A percentile compares a stretch with the other conserved stretches of the same genome.
Evolutionary conservation across 2,329 filamentous ascomycete genomes (phyloP).

Genomic region (Chaetomiaceae sp.): DNA sequence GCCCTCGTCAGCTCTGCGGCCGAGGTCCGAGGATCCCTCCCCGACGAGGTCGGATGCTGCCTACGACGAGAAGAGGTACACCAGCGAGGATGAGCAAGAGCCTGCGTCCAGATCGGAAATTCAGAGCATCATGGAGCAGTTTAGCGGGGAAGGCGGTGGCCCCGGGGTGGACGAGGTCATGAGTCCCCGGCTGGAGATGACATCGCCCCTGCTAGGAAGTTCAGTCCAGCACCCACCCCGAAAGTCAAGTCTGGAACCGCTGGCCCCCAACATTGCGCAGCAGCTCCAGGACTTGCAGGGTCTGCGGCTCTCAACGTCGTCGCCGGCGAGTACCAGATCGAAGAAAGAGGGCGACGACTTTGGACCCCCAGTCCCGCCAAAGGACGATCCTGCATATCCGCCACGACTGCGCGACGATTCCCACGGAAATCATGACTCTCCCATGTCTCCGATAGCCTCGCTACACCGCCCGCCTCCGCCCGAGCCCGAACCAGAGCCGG

Average conservation of each 20-base stretch:
- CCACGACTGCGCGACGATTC: constrained; percentile 38
- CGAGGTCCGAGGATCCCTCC: constrained; percentile 42
- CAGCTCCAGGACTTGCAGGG: constrained; percentile 47
- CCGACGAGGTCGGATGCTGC: constrained; percentile 52
- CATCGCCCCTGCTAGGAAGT: constrained; percentile 70
- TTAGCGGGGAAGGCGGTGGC: constrained; percentile 68
- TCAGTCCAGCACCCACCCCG: constrained; percentile 71
- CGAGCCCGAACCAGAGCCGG: constrained; percentile 72
- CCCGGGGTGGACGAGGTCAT: constrained; percentile 79
- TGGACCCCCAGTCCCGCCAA: constrained; percentile 56
- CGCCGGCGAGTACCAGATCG: constrained; percentile 36
- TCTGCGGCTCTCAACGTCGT: constrained; percentile 38
- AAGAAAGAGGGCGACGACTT: constrained; percentile 42
- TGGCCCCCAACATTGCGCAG: constrained; percentile 47
- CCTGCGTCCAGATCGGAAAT: constrained; percentile 78
- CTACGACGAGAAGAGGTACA: constrained; percentile 53
- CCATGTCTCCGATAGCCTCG: constrained; percentile 46
- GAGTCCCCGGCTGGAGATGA: constrained; percentile 79
- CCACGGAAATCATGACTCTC: constrained; percentile 33
- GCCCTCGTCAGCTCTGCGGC: constrained; percentile 51
- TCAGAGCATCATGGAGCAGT: constrained; percentile 96
- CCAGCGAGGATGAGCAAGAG: constrained; percentile 62
- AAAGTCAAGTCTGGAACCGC: constrained; percentile 78
- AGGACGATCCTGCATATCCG: constrained; percentile 48
- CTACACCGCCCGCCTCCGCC: constrained; percentile 64